Conservation (phyloP, 257 asterid genomes). For the Thymus mandschuricus region DNA sequence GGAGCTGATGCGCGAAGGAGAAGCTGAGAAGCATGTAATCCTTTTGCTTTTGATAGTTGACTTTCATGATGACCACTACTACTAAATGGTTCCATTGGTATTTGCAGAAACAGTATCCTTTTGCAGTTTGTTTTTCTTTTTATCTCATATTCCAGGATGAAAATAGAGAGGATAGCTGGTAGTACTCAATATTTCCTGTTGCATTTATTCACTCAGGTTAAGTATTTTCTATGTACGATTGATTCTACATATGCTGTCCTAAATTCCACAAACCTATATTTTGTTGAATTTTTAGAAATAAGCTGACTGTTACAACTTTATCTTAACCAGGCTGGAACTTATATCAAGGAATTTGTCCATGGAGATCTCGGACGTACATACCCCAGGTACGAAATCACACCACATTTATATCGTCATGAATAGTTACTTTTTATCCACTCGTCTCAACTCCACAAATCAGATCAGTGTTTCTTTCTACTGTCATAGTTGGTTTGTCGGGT, state of each 20-base stretch:
- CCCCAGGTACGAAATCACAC: no score
- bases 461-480: neutral
- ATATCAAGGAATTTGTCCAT: no score
- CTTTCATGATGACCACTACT: constrained; percentile 19
- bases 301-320: no score
- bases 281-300: neutral
- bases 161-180: no score
- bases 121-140: no score
- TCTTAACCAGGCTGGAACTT: no score
- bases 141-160: no score
- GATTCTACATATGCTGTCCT: constrained; percentile 2
- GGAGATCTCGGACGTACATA: no score
- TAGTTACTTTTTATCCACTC: no score
- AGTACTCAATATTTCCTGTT: constrained; percentile 35
- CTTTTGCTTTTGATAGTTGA: constrained; percentile 20
- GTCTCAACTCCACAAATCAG: no score
- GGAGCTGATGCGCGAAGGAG: constrained; percentile 34
- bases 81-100: constrained; percentile 9
- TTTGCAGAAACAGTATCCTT: no score
- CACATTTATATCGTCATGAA: no score
- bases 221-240: constrained; percentile 11
- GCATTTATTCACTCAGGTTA: constrained; percentile 96
- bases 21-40: constrained; percentile 90
- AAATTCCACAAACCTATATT: neutral
- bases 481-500: neutral